Base-by-base conservation (phyloP, 2,329 filamentous ascomycete genomes). In the Sphaceloma murrayae region DNA sequence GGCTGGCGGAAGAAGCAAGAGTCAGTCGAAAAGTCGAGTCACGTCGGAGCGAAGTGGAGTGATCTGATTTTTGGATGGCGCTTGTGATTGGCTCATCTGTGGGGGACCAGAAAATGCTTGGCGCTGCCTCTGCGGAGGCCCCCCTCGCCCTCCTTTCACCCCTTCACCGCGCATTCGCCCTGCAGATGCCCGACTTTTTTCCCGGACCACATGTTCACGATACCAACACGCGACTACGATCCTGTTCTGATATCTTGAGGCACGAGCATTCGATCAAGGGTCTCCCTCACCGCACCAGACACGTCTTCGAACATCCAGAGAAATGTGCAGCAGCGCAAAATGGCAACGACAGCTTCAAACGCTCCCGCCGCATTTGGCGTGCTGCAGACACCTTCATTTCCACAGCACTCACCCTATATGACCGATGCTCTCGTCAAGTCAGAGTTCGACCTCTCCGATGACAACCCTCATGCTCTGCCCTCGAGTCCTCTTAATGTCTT, bases 311-410 rank as follows among this genome's bases (percentile, higher is more conserved):
- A 11, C 36, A 27, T 11, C 21, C 18, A 13, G 27, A 45, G 42
- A 34, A 34, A 45, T 45, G 42, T 45, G 19, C 34, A 24, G 44
- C 46, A 14, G 46, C 48, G 14, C 46, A 50, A 43, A 46, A 52
- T 21, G 49, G 49, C 27, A 51, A 49, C 24, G 47, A 48, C 44
- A 53, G 49, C 29, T 52, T 53, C 39, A 27, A 48, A 45, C 33
- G 46, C 40, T 45, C 42, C 31, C 42, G 42, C 42, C 42, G 29
- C 42, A 36, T 45, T 45, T 36, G 42, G 42, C 31, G 17, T 27
- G 42, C 42, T 34, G 42, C 42, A 45, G 31, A 45, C 42, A 45
- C 42, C 42, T 45, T 34, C 30, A 29, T 45, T 45, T 34, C 42
- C 42, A 34, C 42, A 34, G 21, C 31, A 32, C 17, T 34, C 42